A percentile compares a stretch with the other conserved stretches of the same genome.
Conservation (phyloP, 129 eudicot genomes). For the Arctium minus region DNA sequence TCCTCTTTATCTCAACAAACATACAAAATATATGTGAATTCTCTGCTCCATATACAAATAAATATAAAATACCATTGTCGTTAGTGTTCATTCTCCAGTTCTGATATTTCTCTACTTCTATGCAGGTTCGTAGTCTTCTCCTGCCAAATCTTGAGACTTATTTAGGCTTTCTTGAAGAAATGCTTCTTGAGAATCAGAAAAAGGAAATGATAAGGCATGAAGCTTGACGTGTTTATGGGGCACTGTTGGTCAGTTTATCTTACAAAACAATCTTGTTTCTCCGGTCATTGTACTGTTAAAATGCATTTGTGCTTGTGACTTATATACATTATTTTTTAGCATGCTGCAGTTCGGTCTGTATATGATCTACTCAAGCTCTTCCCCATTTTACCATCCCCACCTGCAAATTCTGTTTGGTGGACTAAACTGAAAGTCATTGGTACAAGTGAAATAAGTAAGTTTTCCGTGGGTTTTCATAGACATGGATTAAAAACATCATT, state of each 20-base stretch:
- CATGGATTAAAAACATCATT: background rate
- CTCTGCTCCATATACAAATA: too few relatives aligned
- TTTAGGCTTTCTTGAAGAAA: constrained; percentile 61
- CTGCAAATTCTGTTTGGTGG: constrained; percentile 34
- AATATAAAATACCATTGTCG: too few relatives aligned
- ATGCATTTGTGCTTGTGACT: too few relatives aligned
- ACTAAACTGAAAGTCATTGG: constrained; percentile 31
- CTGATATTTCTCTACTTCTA: constrained; percentile 10
- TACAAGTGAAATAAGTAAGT: constrained; percentile 33
- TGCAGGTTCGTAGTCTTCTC: constrained; percentile 63
- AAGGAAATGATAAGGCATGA: constrained; percentile 68
- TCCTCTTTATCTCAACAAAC: too few relatives aligned
- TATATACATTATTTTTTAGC: too few relatives aligned
- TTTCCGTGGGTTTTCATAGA: background rate
- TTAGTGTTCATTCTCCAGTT: too few relatives aligned
- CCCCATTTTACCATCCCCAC: background rate
- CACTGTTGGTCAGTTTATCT: too few relatives aligned
- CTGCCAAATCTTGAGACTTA: constrained; percentile 58
- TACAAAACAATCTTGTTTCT: too few relatives aligned
- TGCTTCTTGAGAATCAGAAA: constrained; percentile 50
- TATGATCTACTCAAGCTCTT: too few relatives aligned
- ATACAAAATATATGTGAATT: too few relatives aligned
- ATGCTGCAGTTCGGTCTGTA: too few relatives aligned
- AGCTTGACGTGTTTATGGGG: constrained; percentile 77
- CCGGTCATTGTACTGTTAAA: too few relatives aligned